Base-by-base conservation (phyloP, 129 eudicot species). In the Flaveria ramosissima region DNA sequence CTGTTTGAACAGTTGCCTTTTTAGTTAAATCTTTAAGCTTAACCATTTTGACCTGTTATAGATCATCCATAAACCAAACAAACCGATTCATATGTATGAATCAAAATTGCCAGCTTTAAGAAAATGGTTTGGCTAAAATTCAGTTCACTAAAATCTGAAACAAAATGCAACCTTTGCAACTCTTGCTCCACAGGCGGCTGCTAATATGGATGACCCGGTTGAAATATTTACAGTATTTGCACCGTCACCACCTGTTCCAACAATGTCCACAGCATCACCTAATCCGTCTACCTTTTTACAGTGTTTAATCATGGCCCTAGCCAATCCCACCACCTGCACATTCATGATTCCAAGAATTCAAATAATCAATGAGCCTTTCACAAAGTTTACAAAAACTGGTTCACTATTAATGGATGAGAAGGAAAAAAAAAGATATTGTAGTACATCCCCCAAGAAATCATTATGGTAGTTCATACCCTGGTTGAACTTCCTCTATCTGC, bases 171-270 rank as follows among this genome's bases (percentile, higher is more conserved):
- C 91, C 94, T 89, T 89, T 56, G 94, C 94, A 74, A 89, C 94
- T 86, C 69, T 84, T 47, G 91, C 91, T 73, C 94, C 94, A 72
- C 91, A 86, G 24, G 94, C 89, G 2, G 94, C 94, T 20, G 94
- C 87, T 6, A 89, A 85, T 59, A 89, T 89, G 20, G 94, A 86
- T 72, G 94, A 89, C 30, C 94, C 94, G 15, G 94, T 89, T 17
- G 94, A 89, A 16, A 89, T 89, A 66, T 89, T 89, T 75, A 89
- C 94, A 2, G 91, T 89, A 55, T 89, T 89, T 68, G 94, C 94
- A 56, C 94, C 94, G 64, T 89, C 94, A 70, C 94, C 94, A n/a
- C 94, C 91, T 0, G 94, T 89, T 61, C 94, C 94, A 77, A 89
- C 94, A 68, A 89, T 89, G 70, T 89, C 94, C 20, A 88, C 90